Evolutionary conservation across 2,329 filamentous ascomycete genomes (phyloP).

Genomic region (Dichotomopilus funicola): DNA sequence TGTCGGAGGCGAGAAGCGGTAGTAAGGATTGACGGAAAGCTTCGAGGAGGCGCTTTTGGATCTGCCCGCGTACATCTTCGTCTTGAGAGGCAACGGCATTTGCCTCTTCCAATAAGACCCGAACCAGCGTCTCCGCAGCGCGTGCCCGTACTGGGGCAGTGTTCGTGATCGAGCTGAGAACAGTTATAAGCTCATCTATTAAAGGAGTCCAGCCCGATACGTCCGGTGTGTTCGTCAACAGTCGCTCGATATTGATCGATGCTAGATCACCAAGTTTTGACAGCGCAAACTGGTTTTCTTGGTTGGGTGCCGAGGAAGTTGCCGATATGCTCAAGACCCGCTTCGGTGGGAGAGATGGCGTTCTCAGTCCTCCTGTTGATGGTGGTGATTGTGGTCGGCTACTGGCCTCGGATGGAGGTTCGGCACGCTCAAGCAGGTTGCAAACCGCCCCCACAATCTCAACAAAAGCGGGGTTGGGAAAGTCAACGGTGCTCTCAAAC

Average conservation of each 20-base stretch:
- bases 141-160: conserved; percentile 49
- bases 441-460: conserved; percentile 72
- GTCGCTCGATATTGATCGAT: conserved; percentile 65
- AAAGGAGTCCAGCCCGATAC: conserved; percentile 72
- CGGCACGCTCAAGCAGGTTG: conserved; percentile 50
- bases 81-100: conserved; percentile 48
- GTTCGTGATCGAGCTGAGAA: conserved; percentile 41
- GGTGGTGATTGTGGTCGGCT: conserved; percentile 34
- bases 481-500: conserved; percentile 87
- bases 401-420: conserved; percentile 26
- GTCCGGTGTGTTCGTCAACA: conserved; percentile 60
- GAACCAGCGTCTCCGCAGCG: conserved; percentile 59
- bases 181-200: conserved; percentile 46
- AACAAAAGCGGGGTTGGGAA: conserved; percentile 74
- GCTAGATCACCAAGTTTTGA: conserved; percentile 69
- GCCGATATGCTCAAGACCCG: conserved; percentile 44
- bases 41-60: conserved; percentile 67
- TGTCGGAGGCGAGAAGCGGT: conserved; percentile 49
- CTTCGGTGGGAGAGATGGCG: conserved; percentile 35
- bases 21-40: conserved; percentile 57
- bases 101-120: conserved; percentile 51
- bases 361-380: conserved; percentile 28
- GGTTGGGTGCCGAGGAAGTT: conserved; percentile 44
- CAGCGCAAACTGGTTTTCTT: conserved; percentile 61
- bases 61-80: conserved; percentile 45